Base-by-base conservation (phyloP, 2,329 filamentous ascomycete genomes). In the Diaporthe ilicicola region DNA sequence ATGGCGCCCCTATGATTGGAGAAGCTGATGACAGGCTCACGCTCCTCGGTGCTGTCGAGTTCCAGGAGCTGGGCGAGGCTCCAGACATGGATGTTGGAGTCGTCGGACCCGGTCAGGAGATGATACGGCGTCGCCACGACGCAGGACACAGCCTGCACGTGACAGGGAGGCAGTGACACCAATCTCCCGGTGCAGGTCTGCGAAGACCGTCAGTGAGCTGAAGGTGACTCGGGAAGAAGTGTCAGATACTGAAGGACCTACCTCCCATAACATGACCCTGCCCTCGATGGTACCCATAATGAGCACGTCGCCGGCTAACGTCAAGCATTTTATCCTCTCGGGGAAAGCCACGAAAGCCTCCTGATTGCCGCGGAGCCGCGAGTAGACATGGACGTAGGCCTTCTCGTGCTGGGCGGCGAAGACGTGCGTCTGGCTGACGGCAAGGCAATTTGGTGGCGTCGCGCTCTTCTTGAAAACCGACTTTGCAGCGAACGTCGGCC, bases 71-170 rank as follows among this genome's bases (percentile, higher is more conserved):
- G 87, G 4, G 92, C 86, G 66, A 98, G 82, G 1, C 94, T 94
- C 96, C 96, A 99, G 72, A 98, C 92, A 81, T 97, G 94, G 73
- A 98, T 88, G 79, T 94, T 97, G 65, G 94, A 93, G 83, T 99
- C 96, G 75, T 92, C 89, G 3, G 93, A 95, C 50, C 91, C 94
- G 1, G 93, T 93, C 64, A 96, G 85, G 65, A 96, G 82, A 81
- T 94, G 92, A 76, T 90, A 90, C 56, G 90, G 91, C 51, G 91
- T 92, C 13, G 91, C 88, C 46, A 89, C 90, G 69, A 98, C 84
- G 78, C 90, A 92, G 29, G 93, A 94, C 34, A 98, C 90, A 24
- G 91, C 86, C 80, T 95, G 94, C 27, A 97, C 88, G 83, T 97
- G 94, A 74, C 92, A 90, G 68, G 93, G 89, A 19, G 91, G 89